Evolutionary conservation across 2,329 filamentous ascomycete species (phyloP).

Genomic region (Ophiostoma novo-ulmi): DNA sequence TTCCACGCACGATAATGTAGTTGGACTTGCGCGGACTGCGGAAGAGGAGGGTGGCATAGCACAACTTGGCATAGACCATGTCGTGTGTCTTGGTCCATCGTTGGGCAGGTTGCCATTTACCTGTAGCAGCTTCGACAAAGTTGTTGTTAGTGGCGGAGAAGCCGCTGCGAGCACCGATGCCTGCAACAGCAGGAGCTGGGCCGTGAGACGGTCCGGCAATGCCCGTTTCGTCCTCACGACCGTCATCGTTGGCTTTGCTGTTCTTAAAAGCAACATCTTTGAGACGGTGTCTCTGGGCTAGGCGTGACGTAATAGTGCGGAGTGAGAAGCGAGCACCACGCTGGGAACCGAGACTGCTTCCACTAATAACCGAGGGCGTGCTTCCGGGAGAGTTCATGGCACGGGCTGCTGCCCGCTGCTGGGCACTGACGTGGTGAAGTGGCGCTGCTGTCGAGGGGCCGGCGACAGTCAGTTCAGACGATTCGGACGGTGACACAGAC

Average conservation of each 20-base stretch:
- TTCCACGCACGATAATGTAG: conserved; percentile 52
- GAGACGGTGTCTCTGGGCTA: conserved; percentile 6
- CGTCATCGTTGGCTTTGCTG: conserved; percentile 2
- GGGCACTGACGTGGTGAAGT: conserved; percentile 16
- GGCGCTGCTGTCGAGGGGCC: conserved; percentile 15
- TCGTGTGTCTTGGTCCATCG: conserved; percentile 53
- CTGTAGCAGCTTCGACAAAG: conserved; percentile 45
- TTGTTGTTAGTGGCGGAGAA: conserved; percentile 33
- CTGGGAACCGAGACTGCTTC: not conserved
- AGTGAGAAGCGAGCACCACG: conserved; percentile 20
- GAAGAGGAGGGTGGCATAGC: conserved; percentile 54
- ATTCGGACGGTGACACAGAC: conserved; percentile 10
- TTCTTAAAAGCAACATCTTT: not conserved
- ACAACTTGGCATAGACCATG: conserved; percentile 55
- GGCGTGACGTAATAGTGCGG: conserved; percentile 17
- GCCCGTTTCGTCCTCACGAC: not conserved
- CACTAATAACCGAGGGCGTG: not conserved
- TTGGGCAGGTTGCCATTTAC: conserved; percentile 54
- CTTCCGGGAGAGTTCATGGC: conserved; percentile 11
- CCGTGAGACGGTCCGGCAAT: not conserved
- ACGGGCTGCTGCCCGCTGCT: conserved; percentile 19
- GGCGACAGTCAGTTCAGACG: conserved; percentile 14
- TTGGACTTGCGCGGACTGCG: conserved; percentile 54
- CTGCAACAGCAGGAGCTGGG: not conserved
- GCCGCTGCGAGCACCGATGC: conserved; percentile 1